Percentiles rank a stretch among this genome's conserved stretches.
Evolutionary conservation across 768 basidiomycete species (phyloP).

Genomic region (Goffeauzyma gilvescens): DNA sequence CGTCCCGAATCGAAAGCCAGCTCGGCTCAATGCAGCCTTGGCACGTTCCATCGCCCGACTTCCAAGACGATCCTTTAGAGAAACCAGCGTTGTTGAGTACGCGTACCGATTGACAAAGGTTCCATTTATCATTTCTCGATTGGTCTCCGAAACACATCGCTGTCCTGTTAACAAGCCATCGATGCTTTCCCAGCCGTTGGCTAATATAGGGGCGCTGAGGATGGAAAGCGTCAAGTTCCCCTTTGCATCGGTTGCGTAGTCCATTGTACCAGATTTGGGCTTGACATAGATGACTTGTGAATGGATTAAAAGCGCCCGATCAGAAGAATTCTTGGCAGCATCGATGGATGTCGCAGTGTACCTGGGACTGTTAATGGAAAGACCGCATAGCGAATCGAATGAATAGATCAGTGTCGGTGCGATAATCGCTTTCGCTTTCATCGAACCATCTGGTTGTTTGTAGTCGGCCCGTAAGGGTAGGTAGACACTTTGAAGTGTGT

Average conservation of each 20-base stretch:
- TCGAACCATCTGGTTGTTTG: slow-evolving; percentile 40
- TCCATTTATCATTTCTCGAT: too few species aligned
- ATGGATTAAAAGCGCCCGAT: slow-evolving; percentile 49
- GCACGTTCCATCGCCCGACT: too few species aligned
- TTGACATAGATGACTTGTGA: slow-evolving; percentile 81
- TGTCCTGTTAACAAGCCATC: too few species aligned
- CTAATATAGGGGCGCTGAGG: too few species aligned
- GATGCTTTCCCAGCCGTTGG: too few species aligned
- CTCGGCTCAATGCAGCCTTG: too few species aligned
- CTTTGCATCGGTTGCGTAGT: slow-evolving; percentile 81
- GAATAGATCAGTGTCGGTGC: slow-evolving; percentile 86
- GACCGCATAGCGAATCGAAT: slow-evolving; percentile 57
- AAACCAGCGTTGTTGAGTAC: too few species aligned
- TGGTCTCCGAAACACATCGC: too few species aligned
- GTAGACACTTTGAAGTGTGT: slow-evolving; percentile 74
- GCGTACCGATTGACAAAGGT: too few species aligned
- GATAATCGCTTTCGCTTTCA: slow-evolving; percentile 35
- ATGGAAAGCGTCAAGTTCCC: too few species aligned
- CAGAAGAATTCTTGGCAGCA: slow-evolving; percentile 45
- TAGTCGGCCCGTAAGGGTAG: slow-evolving; percentile 76
- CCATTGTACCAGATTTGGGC: slow-evolving; percentile 73
- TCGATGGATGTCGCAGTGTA: slow-evolving; percentile 89
- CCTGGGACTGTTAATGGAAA: slow-evolving; percentile 77
- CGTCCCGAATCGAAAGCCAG: too few species aligned
- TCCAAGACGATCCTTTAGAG: too few species aligned